Base-by-base conservation (phyloP, 257 asterid genomes). In the Solanum chilense region DNA sequence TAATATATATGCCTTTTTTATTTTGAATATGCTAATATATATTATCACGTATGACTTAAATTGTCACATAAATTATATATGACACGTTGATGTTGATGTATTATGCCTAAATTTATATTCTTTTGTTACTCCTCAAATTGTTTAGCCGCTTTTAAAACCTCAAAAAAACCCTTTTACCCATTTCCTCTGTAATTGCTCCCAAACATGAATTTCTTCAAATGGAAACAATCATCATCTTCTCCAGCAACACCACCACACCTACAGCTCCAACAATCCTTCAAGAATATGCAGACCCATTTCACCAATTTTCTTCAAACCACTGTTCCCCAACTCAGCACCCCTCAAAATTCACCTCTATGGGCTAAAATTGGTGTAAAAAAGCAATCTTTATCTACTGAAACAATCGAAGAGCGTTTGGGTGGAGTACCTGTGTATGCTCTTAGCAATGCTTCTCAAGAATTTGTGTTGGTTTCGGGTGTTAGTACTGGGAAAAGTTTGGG, bases 351-450 rank as follows among this genome's bases (percentile, higher is more conserved):
- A 58, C 91, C 93, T 7, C 85, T 88, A 29, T 93, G 82, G 87
- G 97, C 60, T 56, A 42, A 33, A 12, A 81, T 29, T 23, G 87
- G 80, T 33, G 89, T 89, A 25, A 90, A 78, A 73, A 87, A 12
- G 20, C 33, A 84, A 60, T 78, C 93, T 35, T 90, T 92, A 94
- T 89, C 94, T 21, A 84, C 88, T 7, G 96, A 93, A 83, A 90
- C 87, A 4, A 93, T 97, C 66, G 97, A 95, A 87, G 96, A 95
- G 91, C 89, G 98, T 45, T 92, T 97, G 29, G 93, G 98, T 9
- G 98, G 97, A n/a, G 95, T 97, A 47, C 98, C 98, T 12, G 98
- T 97, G 0, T 97, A 93, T 88, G 98, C 98, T 20, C 91, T 97
- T 29, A 93, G 93, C 89, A 94, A 91, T 85, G 90, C 95, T 37